Evolutionary conservation across 2,329 filamentous ascomycete species (phyloP).

Genomic region (Diplocarpon rosae): DNA sequence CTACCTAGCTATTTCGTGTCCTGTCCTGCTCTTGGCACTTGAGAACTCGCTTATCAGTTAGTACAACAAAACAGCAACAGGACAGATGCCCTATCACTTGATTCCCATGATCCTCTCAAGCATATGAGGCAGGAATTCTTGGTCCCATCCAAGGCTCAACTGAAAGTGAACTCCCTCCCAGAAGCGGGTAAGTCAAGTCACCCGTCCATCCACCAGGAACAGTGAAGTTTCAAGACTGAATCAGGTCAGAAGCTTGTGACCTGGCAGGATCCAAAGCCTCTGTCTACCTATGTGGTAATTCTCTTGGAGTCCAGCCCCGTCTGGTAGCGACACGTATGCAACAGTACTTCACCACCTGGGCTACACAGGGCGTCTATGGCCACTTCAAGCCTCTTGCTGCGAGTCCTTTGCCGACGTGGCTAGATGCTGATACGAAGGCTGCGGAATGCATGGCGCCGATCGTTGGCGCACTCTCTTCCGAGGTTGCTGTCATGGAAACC

Average conservation of each 20-base stretch:
- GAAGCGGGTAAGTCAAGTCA: slow-evolving; percentile 20
- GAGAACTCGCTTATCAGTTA: background rate
- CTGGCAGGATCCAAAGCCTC: slow-evolving; percentile 22
- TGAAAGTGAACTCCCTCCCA: slow-evolving; percentile 39
- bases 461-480: slow-evolving; percentile 55
- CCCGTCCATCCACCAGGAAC: slow-evolving; percentile 1
- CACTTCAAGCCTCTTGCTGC: slow-evolving; percentile 59
- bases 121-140: slow-evolving; percentile 60
- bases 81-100: slow-evolving; percentile 34
- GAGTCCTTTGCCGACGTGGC: slow-evolving; percentile 52
- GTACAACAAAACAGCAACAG: slow-evolving; percentile 11
- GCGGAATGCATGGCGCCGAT: slow-evolving; percentile 57
- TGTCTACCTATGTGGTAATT: slow-evolving; percentile 73
- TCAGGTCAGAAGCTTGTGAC: slow-evolving; percentile 14
- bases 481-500: slow-evolving; percentile 72
- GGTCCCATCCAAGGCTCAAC: slow-evolving; percentile 61
- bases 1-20: too few species aligned
- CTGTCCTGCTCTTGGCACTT: background rate
- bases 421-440: slow-evolving; percentile 59
- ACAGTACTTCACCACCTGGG: slow-evolving; percentile 64
- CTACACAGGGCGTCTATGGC: slow-evolving; percentile 63
- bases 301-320: slow-evolving; percentile 62
- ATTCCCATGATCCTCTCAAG: slow-evolving; percentile 48
- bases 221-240: slow-evolving; percentile 2
- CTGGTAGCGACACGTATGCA: slow-evolving; percentile 53